Base-by-base conservation (phyloP, 2,329 filamentous ascomycete genomes). In the Aspergillus clavatus region DNA sequence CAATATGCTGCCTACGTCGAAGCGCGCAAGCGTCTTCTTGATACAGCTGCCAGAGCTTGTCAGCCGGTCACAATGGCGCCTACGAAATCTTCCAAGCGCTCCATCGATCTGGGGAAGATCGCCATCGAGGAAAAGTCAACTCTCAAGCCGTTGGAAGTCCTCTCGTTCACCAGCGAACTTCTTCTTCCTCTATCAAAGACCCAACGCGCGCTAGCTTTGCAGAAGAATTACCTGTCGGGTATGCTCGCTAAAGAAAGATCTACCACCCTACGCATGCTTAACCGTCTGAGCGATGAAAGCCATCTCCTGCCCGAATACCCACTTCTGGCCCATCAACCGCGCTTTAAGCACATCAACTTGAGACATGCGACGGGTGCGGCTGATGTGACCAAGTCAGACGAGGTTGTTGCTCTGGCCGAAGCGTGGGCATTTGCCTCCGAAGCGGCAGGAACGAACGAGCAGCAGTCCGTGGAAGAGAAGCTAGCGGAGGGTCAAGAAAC, bases 291-390 rank as follows among this genome's bases (percentile, higher is more conserved):
- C 7, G 66, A 70, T 28, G 68, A 71, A 46, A 71, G 68, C 39
- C 68, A 70, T 37, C 57, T 71, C 7, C 66, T 71, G n/a, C 66
- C 68, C 2, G 66, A 70, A 40, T 71, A 70, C 39, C 67, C 68
- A 3, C 56, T 67, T 19, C 52, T 63, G 5, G 57, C 62, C 16
- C 61, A 58, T 26, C 67, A 70, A 40, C 54, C 61, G 4, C 65
- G 63, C 28, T 67, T 67, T 54, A 65, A 67, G 40, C 58, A 66
- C 7, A 53, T 62, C 12, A 57, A 51, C 23, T 53, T 56, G 14
- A 56, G 60, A 3, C 51, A 53, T 35, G 42, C 45, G 8, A 11
- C 42, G 1, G 51, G 46, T 16, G 28, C 48, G 5, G 21, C 51
- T n/a, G 57, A 58, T 8, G 44, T 49, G 21, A 48, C 33, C 10